Evolutionary conservation across 352 stramenopile genomes (phyloP), one percentile per base, ranked within the genome.

Genomic region (Aphanomyces stellatus): DNA sequence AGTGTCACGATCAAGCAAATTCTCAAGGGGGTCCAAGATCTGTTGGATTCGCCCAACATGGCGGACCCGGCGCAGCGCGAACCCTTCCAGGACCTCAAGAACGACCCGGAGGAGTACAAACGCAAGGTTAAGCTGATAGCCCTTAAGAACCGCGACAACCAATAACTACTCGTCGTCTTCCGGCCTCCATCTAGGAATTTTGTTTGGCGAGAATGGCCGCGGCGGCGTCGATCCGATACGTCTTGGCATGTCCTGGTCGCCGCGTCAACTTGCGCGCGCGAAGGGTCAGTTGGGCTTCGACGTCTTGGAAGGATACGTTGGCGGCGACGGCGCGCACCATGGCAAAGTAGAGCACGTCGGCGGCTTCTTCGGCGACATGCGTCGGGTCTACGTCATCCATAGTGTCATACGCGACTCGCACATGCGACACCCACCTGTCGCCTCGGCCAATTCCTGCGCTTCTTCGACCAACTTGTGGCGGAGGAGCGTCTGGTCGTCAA

Each of bases 1-100:
- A 97, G 94, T 25, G 91, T 98, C 60, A 98, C 91, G n/a, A 94
- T 98, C 76, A 97, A 97, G 71, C 96, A 99, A 81, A 98, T 99
- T 72, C 82, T 99, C 63, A 91, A 99, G 74, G 96, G 96, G 56
- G 98, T 99, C 70, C 91, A 97, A 63, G 87, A 96, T 72, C 73
- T 96, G 62, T 71, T 96, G 55, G 83, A 93, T 72, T 81, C 85
- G 60, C 87, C 87, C 28, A 96, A 96, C 70, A 94, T 93, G 82
- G 82, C 75, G 63, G 87, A 96, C 65, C 87, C 87, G 31, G 87
- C 87, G 34, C 87, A 96, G 72, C 76, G 85, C 59, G 84, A 94
- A 69, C 86, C 87, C 2, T 93, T 91, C 71, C 89, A 93, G 80
- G 81, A 94, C 68, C 76, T 96, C 11, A 93, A 91, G 75, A 95